These are phyloP conservation scores for Gonapodya sp. DNA, from an alignment of 192 early-diverging fungal genomes.

Conservation along the genomic window DNA sequence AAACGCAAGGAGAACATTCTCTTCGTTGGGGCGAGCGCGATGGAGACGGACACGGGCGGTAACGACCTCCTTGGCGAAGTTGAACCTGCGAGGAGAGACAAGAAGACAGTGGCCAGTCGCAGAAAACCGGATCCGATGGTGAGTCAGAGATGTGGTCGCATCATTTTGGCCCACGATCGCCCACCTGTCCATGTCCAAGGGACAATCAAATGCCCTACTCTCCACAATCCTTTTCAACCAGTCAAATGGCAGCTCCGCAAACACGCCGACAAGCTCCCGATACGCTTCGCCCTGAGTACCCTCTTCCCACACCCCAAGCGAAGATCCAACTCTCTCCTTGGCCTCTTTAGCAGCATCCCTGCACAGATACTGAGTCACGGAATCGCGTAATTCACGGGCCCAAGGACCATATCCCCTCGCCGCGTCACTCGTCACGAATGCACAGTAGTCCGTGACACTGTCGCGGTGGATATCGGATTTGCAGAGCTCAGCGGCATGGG, in stretches of 20 bases:
- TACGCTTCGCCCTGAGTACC: conserved; percentile 31
- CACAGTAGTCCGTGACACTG: conserved; percentile 38
- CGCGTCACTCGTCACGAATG: conserved; percentile 30
- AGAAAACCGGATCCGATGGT: not conserved
- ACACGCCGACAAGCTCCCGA: conserved; percentile 33
- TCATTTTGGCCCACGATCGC: not conserved
- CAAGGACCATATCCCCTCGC: conserved; percentile 12
- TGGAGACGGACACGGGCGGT: conserved; percentile 25
- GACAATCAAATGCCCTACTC: conserved; percentile 37
- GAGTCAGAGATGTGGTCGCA: not conserved
- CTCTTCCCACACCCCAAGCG: conserved; percentile 35
- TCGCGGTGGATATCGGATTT: conserved; percentile 29
- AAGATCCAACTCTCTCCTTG: conserved; percentile 15
- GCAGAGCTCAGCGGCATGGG: conserved; percentile 29
- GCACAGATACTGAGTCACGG: conserved; percentile 36
- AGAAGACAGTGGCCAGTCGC: conserved; percentile 2
- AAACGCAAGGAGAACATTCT: conserved; percentile 49
- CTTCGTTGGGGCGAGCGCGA: conserved; percentile 23
- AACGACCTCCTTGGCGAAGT: conserved; percentile 47
- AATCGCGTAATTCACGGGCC: conserved; percentile 33
- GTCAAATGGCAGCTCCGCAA: conserved; percentile 49
- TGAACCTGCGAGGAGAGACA: conserved; percentile 23
- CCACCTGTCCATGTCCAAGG: conserved; percentile 48
- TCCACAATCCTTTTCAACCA: conserved; percentile 53
- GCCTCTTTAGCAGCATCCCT: conserved; percentile 36